Conservation (phyloP, 768 basidiomycete genomes). For the Zangia roseola region DNA sequence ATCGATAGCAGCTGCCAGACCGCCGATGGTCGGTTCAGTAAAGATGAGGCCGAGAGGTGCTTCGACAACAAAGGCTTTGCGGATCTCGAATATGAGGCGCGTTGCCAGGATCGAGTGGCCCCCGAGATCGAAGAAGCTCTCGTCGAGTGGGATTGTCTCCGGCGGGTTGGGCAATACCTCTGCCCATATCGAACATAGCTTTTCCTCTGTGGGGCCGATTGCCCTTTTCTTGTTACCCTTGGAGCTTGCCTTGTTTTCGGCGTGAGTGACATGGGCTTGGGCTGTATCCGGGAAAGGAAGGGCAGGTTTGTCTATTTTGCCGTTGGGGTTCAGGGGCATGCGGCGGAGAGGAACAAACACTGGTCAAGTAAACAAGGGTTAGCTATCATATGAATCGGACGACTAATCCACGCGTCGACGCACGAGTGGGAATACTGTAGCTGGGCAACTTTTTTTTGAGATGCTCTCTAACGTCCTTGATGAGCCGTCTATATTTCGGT, state of each 20-base stretch:
- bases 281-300: conserved; percentile 98
- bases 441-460: conserved; percentile 95
- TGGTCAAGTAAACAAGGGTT: conserved; percentile 26
- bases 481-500: conserved; percentile 78
- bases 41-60: conserved; percentile 92
- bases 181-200: conserved; percentile 83
- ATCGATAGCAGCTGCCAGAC: conserved; percentile 77
- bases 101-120: conserved; percentile 99
- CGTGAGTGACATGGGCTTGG: conserved; percentile 44
- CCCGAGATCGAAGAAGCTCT: conserved; percentile 97
- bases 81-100: conserved; percentile 93
- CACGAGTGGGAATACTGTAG: conserved; percentile 90
- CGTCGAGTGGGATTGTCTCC: conserved; percentile 77
- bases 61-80: conserved; percentile 87
- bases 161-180: conserved; percentile 77
- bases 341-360: conserved; percentile 93
- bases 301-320: conserved; percentile 98
- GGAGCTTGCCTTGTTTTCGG: conserved; percentile 36
- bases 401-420: conserved; percentile 38
- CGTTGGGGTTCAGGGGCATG: conserved; percentile 98
- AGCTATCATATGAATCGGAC: conserved; percentile 1
- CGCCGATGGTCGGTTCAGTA: conserved; percentile 80
- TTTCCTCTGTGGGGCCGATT: conserved; percentile 70
- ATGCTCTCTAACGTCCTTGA: conserved; percentile 92
- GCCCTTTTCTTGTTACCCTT: conserved; percentile 35